Percentiles rank a stretch among this genome's conserved stretches.
Evolutionary conservation across 352 stramenopile genomes (phyloP).

Genomic region (Halophytophthora polymorphica): DNA sequence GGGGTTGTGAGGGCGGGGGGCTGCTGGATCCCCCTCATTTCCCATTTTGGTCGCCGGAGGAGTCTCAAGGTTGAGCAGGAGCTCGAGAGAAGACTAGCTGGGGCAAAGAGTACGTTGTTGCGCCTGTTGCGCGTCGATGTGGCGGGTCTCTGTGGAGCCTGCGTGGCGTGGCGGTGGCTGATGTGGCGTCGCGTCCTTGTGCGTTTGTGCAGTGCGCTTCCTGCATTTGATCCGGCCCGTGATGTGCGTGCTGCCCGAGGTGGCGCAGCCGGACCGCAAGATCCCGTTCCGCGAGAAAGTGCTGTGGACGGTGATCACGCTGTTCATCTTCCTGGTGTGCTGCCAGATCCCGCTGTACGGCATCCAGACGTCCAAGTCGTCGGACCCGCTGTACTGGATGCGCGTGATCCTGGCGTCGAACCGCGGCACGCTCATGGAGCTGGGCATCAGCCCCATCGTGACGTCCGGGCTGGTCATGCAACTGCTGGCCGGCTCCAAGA

Average conservation of each 20-base stretch:
- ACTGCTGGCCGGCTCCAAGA: slow-evolving; percentile 95
- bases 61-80: slow-evolving; percentile 15
- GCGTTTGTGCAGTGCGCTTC: slow-evolving; percentile 91
- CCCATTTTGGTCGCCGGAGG: slow-evolving; percentile 20
- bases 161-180: background rate
- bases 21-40: slow-evolving; percentile 27
- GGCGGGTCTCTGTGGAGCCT: background rate
- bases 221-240: slow-evolving; percentile 98
- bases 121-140: background rate
- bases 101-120: slow-evolving; percentile 19
- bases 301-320: slow-evolving; percentile 98
- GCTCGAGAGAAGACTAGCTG: slow-evolving; percentile 12
- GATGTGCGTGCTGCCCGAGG: slow-evolving; percentile 98
- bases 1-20: background rate
- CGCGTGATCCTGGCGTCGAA: slow-evolving; percentile 99
- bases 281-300: slow-evolving; percentile 99
- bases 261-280: slow-evolving; percentile 95
- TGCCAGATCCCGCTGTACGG: slow-evolving; percentile 99
- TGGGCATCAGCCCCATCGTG: slow-evolving; percentile 98
- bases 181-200: no score
- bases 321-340: slow-evolving; percentile 99
- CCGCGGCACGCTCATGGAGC: slow-evolving; percentile 97
- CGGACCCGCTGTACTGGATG: slow-evolving; percentile 99
- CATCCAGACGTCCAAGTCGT: slow-evolving; percentile 97
- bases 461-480: slow-evolving; percentile 99